Conservation (phyloP, 2,329 filamentous ascomycete species). For the Talaromyces piceae region DNA sequence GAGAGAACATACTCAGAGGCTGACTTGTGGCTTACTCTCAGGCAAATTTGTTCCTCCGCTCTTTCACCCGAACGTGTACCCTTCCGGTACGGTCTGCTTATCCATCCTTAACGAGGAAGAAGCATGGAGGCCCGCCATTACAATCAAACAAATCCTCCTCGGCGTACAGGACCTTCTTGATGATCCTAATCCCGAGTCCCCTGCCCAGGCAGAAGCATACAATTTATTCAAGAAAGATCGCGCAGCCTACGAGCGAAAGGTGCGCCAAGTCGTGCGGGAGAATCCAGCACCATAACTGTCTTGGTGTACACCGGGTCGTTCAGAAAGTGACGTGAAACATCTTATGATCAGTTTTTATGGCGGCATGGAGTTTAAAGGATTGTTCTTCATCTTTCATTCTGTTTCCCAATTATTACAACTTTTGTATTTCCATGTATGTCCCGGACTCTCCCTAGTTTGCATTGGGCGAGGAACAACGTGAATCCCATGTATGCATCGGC, state of each 20-base stretch:
- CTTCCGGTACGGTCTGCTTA: constrained; percentile 92
- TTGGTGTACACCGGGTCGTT: neutral
- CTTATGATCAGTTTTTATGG: neutral
- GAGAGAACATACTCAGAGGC: no score
- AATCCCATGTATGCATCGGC: neutral
- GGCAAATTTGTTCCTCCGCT: constrained; percentile 95
- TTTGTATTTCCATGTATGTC: no score
- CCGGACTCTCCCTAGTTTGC: no score
- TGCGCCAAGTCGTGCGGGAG: constrained; percentile 78
- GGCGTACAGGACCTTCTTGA: constrained; percentile 94
- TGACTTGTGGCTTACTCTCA: constrained; percentile 30
- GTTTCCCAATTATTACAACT: no score
- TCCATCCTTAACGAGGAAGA: constrained; percentile 98
- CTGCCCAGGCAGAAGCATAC: constrained; percentile 94
- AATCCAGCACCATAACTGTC: constrained; percentile 63
- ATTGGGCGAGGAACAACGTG: no score
- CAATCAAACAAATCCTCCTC: constrained; percentile 92
- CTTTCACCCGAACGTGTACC: constrained; percentile 98
- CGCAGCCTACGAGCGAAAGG: constrained; percentile 77
- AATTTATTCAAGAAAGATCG: constrained; percentile 92
- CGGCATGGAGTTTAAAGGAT: neutral
- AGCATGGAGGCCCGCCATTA: constrained; percentile 97
- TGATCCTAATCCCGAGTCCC: constrained; percentile 94
- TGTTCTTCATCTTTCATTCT: neutral
- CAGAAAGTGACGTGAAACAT: neutral